Evolutionary conservation across 768 basidiomycete genomes (phyloP).

Genomic region (Cystobasidiopsis lactophilus): DNA sequence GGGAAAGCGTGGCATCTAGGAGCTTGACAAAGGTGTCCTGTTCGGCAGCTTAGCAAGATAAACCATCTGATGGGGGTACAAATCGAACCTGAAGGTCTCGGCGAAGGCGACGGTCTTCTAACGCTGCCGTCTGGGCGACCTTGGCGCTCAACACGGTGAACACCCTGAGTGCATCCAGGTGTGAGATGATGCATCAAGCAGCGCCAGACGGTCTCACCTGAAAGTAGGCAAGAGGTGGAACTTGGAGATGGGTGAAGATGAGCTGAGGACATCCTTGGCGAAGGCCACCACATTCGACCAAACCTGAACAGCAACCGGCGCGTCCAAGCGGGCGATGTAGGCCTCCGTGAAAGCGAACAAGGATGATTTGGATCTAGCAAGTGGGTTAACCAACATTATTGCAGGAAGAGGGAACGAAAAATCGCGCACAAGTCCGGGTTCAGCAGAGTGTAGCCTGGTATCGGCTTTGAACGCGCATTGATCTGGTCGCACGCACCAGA

Average conservation of each 20-base stretch:
- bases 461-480: slow-evolving; percentile 17
- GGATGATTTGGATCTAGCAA: slow-evolving; percentile 39
- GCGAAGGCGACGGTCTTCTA: slow-evolving; percentile 68
- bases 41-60: neutral
- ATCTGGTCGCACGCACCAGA: slow-evolving; percentile 73
- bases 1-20: slow-evolving; percentile 51
- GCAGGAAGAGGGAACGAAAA: neutral
- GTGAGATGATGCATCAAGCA: slow-evolving; percentile 2
- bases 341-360: slow-evolving; percentile 75
- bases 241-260: slow-evolving; percentile 27
- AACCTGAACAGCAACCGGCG: slow-evolving; percentile 75
- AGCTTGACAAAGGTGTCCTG: slow-evolving; percentile 64
- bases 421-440: slow-evolving; percentile 2
- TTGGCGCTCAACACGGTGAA: slow-evolving; percentile 59
- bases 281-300: slow-evolving; percentile 62
- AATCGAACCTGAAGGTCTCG: slow-evolving; percentile 49
- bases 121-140: slow-evolving; percentile 63
- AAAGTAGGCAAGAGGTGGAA: slow-evolving; percentile 47
- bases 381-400: neutral
- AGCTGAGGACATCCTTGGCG: slow-evolving; percentile 48
- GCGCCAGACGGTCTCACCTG: slow-evolving; percentile 30
- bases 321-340: slow-evolving; percentile 62
- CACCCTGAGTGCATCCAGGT: slow-evolving; percentile 41
- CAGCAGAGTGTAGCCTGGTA: neutral
- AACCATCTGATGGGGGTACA: neutral